Base-by-base conservation (phyloP, 129 eudicot species). In the Centaurea solstitialis region DNA sequence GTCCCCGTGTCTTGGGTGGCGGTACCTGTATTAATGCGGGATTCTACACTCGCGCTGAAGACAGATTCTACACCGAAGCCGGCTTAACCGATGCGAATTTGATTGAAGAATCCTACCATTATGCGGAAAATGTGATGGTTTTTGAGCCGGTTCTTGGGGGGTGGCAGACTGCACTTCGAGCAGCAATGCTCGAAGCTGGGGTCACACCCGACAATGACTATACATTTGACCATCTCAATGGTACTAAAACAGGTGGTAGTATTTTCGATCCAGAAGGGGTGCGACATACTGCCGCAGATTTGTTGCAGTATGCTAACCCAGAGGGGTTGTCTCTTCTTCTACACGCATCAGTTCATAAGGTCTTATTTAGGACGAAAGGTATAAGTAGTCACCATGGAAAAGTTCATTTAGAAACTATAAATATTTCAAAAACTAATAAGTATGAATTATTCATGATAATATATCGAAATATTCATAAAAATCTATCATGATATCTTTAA, bases 221-320 rank as follows among this genome's bases (percentile, higher is more conserved):
- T 40, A 91, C 93, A 0, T 87, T 80, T 78, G 97, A 89, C 24
- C 97, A 91, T 80, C 7, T 91, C 9, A 2, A 26, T 18, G 97
- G 97, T 43, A 87, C 91, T 10, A 91, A 91, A 57, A 69, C 89
- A 68, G 97, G 97, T 7, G 97, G 97, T 12, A 85, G 93, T 0
- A 85, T 91, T 1, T 89, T 91, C 61, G 97, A 91, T 75, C 11
- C 38, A 13, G 69, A 87, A 0, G 91, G 93, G 1, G 59, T 28
- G 6, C 67, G 93, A 67, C 97, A 91, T 45, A 87, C 97, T 4
- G 91, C 97, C 39, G 93, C 97, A 30, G 90, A 91, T 76, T 82
- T 91, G 33, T 57, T 91, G 21, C 47, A 74, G 80, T 82, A 87
- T 83, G 97, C 97, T 21, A 74, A 87, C 61, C 92, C 93, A 57